Conservation (phyloP, 805 yeast genomes). For the Helenozyma rhizophorensis region DNA sequence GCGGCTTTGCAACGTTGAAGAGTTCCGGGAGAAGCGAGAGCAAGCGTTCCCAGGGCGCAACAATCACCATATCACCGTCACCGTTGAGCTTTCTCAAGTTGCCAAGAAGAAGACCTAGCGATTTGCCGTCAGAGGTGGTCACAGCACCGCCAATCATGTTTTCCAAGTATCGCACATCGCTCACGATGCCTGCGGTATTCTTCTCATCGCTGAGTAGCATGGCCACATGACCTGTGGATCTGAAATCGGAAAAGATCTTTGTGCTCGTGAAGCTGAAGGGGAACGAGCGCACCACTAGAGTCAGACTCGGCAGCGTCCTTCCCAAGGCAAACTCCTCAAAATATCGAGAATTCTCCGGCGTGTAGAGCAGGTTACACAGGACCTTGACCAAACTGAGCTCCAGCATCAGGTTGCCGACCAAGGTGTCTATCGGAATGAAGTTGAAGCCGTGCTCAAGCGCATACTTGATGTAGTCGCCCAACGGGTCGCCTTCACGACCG, state of each 20-base stretch:
- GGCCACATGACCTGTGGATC: constrained; percentile 15
- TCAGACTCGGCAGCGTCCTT: background rate
- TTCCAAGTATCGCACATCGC: constrained; percentile 41
- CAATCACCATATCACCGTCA: constrained; percentile 40
- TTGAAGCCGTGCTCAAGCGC: constrained; percentile 6
- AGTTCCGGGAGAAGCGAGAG: background rate
- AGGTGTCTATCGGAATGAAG: constrained; percentile 8
- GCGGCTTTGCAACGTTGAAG: no score
- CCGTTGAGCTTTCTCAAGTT: constrained; percentile 37
- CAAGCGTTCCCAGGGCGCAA: constrained; percentile 24
- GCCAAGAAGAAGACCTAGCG: constrained; percentile 38
- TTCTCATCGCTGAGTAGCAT: constrained; percentile 15
- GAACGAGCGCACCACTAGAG: constrained; percentile 5
- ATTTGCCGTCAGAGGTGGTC: constrained; percentile 1
- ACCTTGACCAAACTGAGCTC: constrained; percentile 1
- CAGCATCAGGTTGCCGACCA: background rate
- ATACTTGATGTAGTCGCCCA: constrained; percentile 2
- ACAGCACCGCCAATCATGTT: constrained; percentile 43
- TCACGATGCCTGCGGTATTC: constrained; percentile 20
- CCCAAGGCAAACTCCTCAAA: background rate
- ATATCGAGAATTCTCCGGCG: background rate
- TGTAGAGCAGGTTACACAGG: background rate
- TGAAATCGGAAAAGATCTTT: constrained; percentile 9
- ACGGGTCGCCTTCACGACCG: background rate
- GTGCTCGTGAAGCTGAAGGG: constrained; percentile 13